Base-by-base conservation (phyloP, 441 rosid species). In the Aleurites moluccanus region DNA sequence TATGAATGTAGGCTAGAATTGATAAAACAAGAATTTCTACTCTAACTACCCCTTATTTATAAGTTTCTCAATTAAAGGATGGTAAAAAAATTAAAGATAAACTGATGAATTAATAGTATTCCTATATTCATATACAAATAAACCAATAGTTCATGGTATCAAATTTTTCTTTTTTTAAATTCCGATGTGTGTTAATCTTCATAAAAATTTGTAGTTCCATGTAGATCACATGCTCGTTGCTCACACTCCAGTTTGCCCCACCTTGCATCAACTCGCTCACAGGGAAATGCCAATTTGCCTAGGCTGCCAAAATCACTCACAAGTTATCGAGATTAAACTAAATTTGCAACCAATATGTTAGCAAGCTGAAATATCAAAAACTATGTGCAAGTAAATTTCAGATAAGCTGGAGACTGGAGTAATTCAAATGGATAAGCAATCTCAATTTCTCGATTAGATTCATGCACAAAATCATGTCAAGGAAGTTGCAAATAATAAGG, bases 221-320 rank as follows among this genome's bases (percentile, higher is more conserved):
- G 96, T n/a, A 95, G 79, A 81, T 95, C 98, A 69, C 99, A 95
- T 60, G 81, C 81, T 21, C 86, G 91, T 74, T 91, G 90, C 88
- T 95, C 97, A 45, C 99, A 95, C 15, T 91, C 99, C 35, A 95
- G 89, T 88, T 93, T 95, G 78, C 99, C 99, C 99, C 99, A 95
- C 85, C 97, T 89, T 78, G 98, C 96, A 83, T 93, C 94, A 28
- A 91, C 97, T 81, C 97, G 89, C 79, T 89, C 97, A 13, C 96
- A 93, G 23, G 92, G 96, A 75, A 91, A 93, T 62, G 79, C 80
- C 78, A 81, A 67, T 75, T 95, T 95, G 16, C 92, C 94, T 70
- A 95, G 87, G 87, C 99, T 95, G 92, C 74, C 64, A 13, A 45
- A 28, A 74, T 74, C 4, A 52, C 21, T 33, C 44, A 18, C 25